Conservation (phyloP, 2,329 filamentous ascomycete genomes). For the Fusarium napiforme region DNA sequence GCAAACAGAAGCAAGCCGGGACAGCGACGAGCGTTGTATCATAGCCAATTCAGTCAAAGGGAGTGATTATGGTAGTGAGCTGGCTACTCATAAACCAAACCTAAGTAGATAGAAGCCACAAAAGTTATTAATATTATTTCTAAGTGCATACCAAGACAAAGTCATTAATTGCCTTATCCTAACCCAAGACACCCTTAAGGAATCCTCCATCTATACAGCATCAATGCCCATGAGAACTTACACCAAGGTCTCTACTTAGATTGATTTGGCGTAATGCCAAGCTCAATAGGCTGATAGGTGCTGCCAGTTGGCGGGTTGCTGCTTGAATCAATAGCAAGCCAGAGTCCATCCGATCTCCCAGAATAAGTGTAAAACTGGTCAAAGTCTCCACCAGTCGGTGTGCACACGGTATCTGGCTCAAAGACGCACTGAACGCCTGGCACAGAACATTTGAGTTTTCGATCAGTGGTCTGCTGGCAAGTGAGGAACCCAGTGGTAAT, state of each 20-base stretch:
- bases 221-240: rapidly evolving
- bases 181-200: not conserved
- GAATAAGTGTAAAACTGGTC: not conserved
- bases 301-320: not conserved
- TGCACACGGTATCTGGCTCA: not conserved
- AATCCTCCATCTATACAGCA: rapidly evolving
- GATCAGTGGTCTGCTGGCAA: not conserved
- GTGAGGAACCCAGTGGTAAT: not conserved
- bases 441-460: not conserved
- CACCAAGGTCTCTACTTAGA: not conserved
- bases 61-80: not conserved
- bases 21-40: not conserved
- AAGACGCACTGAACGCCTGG: not conserved
- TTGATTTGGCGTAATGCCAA: not conserved
- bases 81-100: not conserved
- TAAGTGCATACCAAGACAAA: rapidly evolving
- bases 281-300: not conserved
- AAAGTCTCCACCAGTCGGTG: too few species aligned
- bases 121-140: rapidly evolving
- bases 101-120: not conserved
- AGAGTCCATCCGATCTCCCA: not conserved
- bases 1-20: not conserved
- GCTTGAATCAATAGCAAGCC: not conserved
- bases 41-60: not conserved
- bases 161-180: rapidly evolving